These are phyloP conservation scores for Fagopyrum tataricum DNA, from an alignment of 148 eudicot species.

Conservation along the genomic window DNA sequence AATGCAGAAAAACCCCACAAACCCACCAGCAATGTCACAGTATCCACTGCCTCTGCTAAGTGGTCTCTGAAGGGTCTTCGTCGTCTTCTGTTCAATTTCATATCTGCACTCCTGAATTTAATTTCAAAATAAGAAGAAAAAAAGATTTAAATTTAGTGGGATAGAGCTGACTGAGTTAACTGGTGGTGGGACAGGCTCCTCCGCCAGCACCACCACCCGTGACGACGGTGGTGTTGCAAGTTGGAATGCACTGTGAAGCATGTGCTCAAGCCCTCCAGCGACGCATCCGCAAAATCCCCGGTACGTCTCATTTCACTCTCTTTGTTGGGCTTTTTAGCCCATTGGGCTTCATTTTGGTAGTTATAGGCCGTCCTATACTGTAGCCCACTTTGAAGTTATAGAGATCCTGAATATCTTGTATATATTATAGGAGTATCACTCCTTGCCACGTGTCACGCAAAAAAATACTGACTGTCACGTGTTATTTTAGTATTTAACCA, in stretches of 20 bases:
- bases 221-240: constrained; percentile 37
- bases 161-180: neutral
- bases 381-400: too few relatives aligned
- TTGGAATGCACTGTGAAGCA: constrained; percentile 65
- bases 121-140: neutral
- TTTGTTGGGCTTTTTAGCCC: too few relatives aligned
- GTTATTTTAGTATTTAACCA: too few relatives aligned
- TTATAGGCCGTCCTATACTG: too few relatives aligned
- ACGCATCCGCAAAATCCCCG: constrained; percentile 47
- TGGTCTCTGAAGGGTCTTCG: neutral
- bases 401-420: too few relatives aligned
- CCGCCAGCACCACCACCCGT: constrained; percentile 10
- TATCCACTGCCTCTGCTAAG: neutral
- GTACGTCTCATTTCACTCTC: constrained; percentile 18
- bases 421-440: too few relatives aligned
- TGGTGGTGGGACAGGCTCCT: constrained; percentile 38
- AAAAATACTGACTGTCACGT: too few relatives aligned
- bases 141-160: neutral
- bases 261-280: constrained; percentile 53
- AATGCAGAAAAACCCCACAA: neutral
- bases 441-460: too few relatives aligned
- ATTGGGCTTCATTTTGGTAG: too few relatives aligned
- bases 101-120: neutral
- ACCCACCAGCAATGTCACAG: neutral
- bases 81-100: neutral